Evolutionary conservation across 139 green algal species (phyloP).

Genomic region (Chlamydomonas incerta): DNA sequence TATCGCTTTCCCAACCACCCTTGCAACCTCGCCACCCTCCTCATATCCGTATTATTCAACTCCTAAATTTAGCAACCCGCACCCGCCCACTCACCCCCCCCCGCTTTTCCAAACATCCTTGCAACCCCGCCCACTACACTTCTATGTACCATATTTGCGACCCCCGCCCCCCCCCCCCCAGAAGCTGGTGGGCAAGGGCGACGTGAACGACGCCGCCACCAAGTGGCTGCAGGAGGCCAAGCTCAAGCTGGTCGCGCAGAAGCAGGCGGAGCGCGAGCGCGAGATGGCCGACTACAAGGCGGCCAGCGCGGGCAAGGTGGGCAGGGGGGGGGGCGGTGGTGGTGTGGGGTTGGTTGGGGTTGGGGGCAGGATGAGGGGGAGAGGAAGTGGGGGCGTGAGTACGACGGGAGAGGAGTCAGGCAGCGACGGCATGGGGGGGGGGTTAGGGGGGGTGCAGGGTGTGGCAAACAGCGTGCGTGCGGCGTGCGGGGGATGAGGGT

Average conservation of each 20-base stretch:
- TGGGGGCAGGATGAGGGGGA: neutral
- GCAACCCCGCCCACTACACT: too few relatives aligned
- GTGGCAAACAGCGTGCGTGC: too few relatives aligned
- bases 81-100: neutral
- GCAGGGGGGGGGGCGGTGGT: neutral
- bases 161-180: neutral
- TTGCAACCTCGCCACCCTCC: neutral
- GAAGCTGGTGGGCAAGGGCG: constrained; percentile 37
- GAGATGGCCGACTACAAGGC: constrained; percentile 51
- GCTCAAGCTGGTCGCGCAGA: constrained; percentile 53
- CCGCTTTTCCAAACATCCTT: too few relatives aligned
- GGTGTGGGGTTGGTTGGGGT: too few relatives aligned
- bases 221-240: constrained; percentile 53
- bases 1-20: neutral
- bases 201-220: constrained; percentile 27
- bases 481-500: too few relatives aligned
- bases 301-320: constrained; percentile 38
- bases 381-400: too few relatives aligned
- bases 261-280: constrained; percentile 51
- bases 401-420: too few relatives aligned
- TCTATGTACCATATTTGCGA: too few relatives aligned
- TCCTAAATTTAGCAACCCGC: too few relatives aligned
- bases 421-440: too few relatives aligned
- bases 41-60: neutral
- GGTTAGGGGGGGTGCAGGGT: too few relatives aligned